Base-by-base conservation (phyloP, 345 rosid species). In the Pelargonium nanum region DNA sequence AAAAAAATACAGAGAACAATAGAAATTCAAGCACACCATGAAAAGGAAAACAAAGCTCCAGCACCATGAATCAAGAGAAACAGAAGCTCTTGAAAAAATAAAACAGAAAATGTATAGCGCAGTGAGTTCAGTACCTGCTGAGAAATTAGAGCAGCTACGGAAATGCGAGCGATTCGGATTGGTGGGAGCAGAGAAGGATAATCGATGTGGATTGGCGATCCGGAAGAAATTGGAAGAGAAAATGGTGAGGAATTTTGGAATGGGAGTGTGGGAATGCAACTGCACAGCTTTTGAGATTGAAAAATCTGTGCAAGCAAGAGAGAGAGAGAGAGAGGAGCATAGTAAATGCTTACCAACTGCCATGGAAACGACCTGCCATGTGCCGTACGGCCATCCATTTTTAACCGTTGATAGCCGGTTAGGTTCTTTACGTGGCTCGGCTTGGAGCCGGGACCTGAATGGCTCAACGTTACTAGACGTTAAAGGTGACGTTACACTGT, bases 261-360 rank as follows among this genome's bases (percentile, higher is more conserved):
- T 3, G 22, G 40, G 53, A 24, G 61, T 8, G 57, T 1, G 62
- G 25, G 21, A 67, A 51, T 34, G 51, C 32, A 62, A 60, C 57
- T 62, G 79, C 78, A 60, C 81, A 57, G 69, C 71, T 67, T 74
- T 74, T 73, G 72, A 72, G 77, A 55, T 56, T 57, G 19, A n/a
- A 45, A 64, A 8, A 61, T 51, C 59, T 15, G 52, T 26, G 26
- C 16, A 55, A 23, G 53, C 16, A 9, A 24, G 53, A 23, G 54
- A 32, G 67, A 70, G 48, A 55, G 40, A 64, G 59, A 61, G 25
- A 54, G 20, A 60, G 54, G 44, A 56, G 53, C 73, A 75, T 81
- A 79, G 75, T 81, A 75, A 85, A 79, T 83, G 88, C 86, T 72
- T 68, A 75, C 85, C 87, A 82, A 85, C 91, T 77, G 84, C 87